Base-by-base conservation (phyloP, 2,329 filamentous ascomycete species). In the Ambrosiella cleistominuta region DNA sequence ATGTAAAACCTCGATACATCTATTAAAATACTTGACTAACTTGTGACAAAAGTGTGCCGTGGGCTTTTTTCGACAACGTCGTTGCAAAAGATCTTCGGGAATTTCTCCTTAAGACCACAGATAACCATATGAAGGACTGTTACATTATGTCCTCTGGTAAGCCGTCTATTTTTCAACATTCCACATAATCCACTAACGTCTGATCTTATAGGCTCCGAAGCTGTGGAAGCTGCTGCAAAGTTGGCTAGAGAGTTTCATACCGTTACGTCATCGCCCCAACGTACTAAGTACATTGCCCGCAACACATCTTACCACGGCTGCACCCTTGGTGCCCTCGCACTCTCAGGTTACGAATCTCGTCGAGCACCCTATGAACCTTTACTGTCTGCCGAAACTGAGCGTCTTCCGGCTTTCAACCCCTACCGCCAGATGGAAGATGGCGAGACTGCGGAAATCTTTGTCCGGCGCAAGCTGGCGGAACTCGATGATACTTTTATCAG, bases 401-500 rank as follows among this genome's bases (percentile, higher is more conserved):
- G 75, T 56, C 79, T 90, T 0, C 82, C 81, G 9, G 76, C 84
- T 0, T 87, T 84, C 64, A 81, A 83, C 62, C 70, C 77, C 0
- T 89, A 85, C 63, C 78, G 83, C 3, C 77, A 75, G 0, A 75
- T 76, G 64, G 63, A 61, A 0, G 64, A 72, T 0, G 68, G 65
- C 0, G 82, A 88, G 63, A 75, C 73, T 0, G 75, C 79, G 37
- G 71, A 71, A 1, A 71, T 75, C 0, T 89, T 87, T 60, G 78
- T 86, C 0, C 65, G 67, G 1, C 72, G 81, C 15, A 72, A 88
- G 8, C 78, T 78, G 0, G 67, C 74, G 2, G 83, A 89, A 65
- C 71, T 91, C 1, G 84, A 88, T 7, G 72, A 69, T 1, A 81
- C 86, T 62, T 87, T 90, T 62, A 71, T 76, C 60, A 69, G 74